phyloP scores from a whole-genome alignment of 495 filamentous ascomycete species.

The Trichoderma asperelloides region DNA sequence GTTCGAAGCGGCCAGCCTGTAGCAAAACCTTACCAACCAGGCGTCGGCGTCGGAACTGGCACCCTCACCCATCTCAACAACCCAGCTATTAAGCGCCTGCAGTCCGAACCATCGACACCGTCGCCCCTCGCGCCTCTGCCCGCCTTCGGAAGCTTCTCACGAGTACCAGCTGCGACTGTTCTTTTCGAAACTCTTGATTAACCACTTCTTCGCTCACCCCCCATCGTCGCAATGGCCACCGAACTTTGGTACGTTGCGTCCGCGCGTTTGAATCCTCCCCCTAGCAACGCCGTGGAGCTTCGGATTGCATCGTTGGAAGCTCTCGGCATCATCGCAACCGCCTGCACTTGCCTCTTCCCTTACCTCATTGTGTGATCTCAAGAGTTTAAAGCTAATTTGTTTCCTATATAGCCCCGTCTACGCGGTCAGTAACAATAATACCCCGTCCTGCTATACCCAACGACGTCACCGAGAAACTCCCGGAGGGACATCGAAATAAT shows the following conservation, averaged over 20 bases:
- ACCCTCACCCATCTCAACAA: not conserved
- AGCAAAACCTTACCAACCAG: slow-evolving; percentile 7
- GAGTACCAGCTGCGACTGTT: not conserved
- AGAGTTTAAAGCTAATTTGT: slow-evolving; percentile 13
- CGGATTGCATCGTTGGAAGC: slow-evolving; percentile 3
- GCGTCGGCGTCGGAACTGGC: slow-evolving; percentile 2
- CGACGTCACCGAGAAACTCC: slow-evolving; percentile 5
- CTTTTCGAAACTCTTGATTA: slow-evolving; percentile 13
- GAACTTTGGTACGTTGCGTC: slow-evolving; percentile 9
- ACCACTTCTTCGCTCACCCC: slow-evolving; percentile 11
- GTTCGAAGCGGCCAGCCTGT: not conserved
- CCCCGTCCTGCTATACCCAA: slow-evolving; percentile 9
- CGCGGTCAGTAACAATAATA: slow-evolving; percentile 67
- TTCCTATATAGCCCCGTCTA: slow-evolving; percentile 74
- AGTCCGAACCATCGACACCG: not conserved
- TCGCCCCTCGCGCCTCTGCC: not conserved
- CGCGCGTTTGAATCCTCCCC: slow-evolving; percentile 2
- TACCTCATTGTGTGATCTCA: slow-evolving; percentile 32
- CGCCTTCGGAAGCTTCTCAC: not conserved
- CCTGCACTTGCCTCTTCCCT: not conserved
- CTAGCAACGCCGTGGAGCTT: slow-evolving; percentile 14
- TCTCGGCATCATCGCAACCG: slow-evolving; percentile 14
- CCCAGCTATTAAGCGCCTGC: not conserved
- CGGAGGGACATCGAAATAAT: slow-evolving; percentile 15
- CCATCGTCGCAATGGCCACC: slow-evolving; percentile 22